Evolutionary conservation across 108 stramenopile species (phyloP).

Genomic region (Cyclotella atomus): DNA sequence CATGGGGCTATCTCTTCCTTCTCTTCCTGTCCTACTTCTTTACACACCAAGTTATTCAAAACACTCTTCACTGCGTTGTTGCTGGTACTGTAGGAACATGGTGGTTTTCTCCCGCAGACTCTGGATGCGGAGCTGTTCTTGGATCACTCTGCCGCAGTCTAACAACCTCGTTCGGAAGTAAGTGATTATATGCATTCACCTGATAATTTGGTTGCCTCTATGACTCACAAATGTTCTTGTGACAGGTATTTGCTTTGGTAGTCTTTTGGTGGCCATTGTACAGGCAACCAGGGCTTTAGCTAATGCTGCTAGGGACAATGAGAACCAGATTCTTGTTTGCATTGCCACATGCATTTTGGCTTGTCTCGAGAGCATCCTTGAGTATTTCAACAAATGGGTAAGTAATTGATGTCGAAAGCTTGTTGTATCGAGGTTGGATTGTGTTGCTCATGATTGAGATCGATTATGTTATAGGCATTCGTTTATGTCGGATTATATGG

Average conservation of each 20-base stretch:
- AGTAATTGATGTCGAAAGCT: too few species aligned
- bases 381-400: conserved; percentile 87
- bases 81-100: conserved; percentile 90
- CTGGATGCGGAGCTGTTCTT: conserved; percentile 66
- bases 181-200: too few species aligned
- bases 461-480: conserved; percentile 67
- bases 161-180: conserved; percentile 84
- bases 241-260: conserved; percentile 73
- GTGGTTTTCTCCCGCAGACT: conserved; percentile 83
- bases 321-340: conserved; percentile 59
- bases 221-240: too few species aligned
- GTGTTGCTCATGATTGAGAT: too few species aligned
- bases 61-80: conserved; percentile 79
- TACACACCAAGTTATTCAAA: conserved; percentile 82
- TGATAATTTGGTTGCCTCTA: too few species aligned
- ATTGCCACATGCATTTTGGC: conserved; percentile 70
- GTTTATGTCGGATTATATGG: conserved; percentile 89
- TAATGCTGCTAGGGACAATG: conserved; percentile 48
- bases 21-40: conserved; percentile 84
- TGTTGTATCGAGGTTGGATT: not conserved
- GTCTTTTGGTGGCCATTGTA: conserved; percentile 76
- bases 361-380: conserved; percentile 65
- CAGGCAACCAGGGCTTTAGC: conserved; percentile 73
- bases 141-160: conserved; percentile 58
- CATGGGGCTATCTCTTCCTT: conserved; percentile 76